Base-by-base conservation (phyloP, 2,329 filamentous ascomycete species). In the Helotiales sp. region DNA sequence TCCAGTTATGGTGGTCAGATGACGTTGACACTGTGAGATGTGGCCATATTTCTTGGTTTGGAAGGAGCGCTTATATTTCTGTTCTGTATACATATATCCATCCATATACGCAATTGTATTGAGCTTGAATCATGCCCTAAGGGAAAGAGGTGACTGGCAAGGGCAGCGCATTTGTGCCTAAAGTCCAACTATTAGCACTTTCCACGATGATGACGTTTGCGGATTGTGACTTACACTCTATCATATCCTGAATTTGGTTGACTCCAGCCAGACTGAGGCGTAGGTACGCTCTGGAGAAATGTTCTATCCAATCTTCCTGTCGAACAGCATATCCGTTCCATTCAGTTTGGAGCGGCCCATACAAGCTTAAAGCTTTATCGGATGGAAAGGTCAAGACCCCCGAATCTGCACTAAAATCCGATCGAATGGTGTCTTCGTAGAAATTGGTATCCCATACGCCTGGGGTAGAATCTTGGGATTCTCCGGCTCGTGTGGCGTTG, bases 381-480 rank as follows among this genome's bases (percentile, higher is more conserved):
- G 74, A 77, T 10, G 66, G 69, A 64, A 81, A 76, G 60, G 72
- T 72, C 63, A 73, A 75, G 27, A 78, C 17, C 17, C 33, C 33
- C 15, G 33, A 36, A 36, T 15, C 33, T 36, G 33, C 73, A 33
- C n/a, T 44, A 19, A 44, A 24, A 24, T 44, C 73, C 33, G 38
- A 52, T 53, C 80, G 83, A 1, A 44, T 24, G 9, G 40, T 44
- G 19, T 44, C 40, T 9, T 44, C 24, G 24, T 44, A 44, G 24
- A 44, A 44, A 24, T 44, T 44, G 17, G 40, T 44, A 59, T 84
- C 81, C 79, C 79, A 83, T 0, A 77, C 68, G 13, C 73, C 75
- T 0, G 77, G 77, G 0, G 80, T 82, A 44, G 73, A 76, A 59
- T 84, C 81, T 59, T 83, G 79, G 0, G 80, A 75, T 15, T 76